Base-by-base conservation (phyloP, 352 stramenopile genomes). In the Phytophthora sansomeana region DNA sequence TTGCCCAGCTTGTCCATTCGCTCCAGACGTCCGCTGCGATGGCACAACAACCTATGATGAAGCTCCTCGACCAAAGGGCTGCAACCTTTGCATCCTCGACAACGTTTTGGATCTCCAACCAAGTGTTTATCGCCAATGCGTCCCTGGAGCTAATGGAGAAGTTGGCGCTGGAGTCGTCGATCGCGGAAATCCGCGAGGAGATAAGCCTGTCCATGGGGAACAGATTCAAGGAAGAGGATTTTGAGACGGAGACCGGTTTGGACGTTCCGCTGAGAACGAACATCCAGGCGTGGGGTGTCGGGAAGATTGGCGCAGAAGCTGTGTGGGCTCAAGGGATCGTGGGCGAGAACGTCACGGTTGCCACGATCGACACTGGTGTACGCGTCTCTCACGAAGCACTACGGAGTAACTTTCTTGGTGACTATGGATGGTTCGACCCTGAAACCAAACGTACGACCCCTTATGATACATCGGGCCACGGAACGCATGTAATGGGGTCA, bases 331-430 rank as follows among this genome's bases (percentile, higher is more conserved):
- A 62, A 16, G 65, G 47, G 5, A 59, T 78, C 51, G 55, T 36
- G 9, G 77, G 72, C 16, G 46, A 61, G 21, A 76, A 64, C 48
- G 48, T 81, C 14, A 62, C 74, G 6, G 63, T 83, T 8, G 75
- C 61, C 3, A 74, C 53, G n/a, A 86, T 83, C 50, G 72, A 83
- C 39, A 74, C 68, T 38, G 77, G 77, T n/a, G 77, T 62, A 26
- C 72, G 69, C 17, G 16, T 58, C 41, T 77, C 77, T 14, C 77
- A 82, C 24, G 55, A 82, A 38, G 59, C 46, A n/a, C 44, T 80
- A 29, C 58, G 63, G 30, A 44, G 43, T 32, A 67, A 44, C 19
- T 80, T 63, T 41, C 51, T 58, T 11, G 51, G 49, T 11, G 46
- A 64, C 54, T 64, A 68, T 28, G 73, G 69, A 43, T 83, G 75